Conservation (phyloP, 83 land plant species). For the Thuja plicata region DNA sequence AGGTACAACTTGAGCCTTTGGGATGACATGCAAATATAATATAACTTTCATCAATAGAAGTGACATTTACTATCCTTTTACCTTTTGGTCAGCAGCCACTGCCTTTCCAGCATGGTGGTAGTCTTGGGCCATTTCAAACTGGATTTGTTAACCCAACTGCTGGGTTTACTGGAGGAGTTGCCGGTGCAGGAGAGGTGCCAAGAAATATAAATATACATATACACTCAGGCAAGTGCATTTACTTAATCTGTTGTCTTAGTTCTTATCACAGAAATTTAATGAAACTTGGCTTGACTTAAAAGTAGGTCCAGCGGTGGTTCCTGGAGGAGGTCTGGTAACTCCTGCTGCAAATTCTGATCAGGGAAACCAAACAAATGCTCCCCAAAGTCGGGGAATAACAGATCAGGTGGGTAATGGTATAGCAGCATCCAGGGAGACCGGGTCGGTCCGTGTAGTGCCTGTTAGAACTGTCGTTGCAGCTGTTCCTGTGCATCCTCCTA, state of each 20-base stretch:
- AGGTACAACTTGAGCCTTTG: constrained; percentile 42
- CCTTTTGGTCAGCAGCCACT: constrained; percentile 20
- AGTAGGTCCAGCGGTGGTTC: constrained; percentile 41
- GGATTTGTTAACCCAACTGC: constrained; percentile 16
- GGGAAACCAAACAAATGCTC: constrained; percentile 22
- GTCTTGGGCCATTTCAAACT: constrained; percentile 24
- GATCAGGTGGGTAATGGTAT: constrained; percentile 18
- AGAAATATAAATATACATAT: constrained; percentile 73
- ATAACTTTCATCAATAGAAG: neutral
- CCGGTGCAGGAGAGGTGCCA: constrained; percentile 38
- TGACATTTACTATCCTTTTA: neutral
- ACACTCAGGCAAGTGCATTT: constrained; percentile 52
- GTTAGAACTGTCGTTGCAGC: constrained; percentile 45
- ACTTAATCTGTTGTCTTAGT: neutral
- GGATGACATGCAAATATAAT: neutral
- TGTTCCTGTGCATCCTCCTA: constrained; percentile 30
- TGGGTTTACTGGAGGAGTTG: constrained; percentile 11
- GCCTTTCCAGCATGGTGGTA: constrained; percentile 23
- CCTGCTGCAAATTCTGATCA: constrained; percentile 29
- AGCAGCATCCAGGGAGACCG: constrained; percentile 18
- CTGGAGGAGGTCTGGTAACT: constrained; percentile 27
- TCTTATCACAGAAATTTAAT: neutral
- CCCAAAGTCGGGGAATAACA: constrained; percentile 23
- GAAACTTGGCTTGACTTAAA: neutral
- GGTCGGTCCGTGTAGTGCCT: constrained; percentile 29